Evolutionary conservation across 176 grass and related monocot species (phyloP).

Genomic region (Aegilops umbellulata): DNA sequence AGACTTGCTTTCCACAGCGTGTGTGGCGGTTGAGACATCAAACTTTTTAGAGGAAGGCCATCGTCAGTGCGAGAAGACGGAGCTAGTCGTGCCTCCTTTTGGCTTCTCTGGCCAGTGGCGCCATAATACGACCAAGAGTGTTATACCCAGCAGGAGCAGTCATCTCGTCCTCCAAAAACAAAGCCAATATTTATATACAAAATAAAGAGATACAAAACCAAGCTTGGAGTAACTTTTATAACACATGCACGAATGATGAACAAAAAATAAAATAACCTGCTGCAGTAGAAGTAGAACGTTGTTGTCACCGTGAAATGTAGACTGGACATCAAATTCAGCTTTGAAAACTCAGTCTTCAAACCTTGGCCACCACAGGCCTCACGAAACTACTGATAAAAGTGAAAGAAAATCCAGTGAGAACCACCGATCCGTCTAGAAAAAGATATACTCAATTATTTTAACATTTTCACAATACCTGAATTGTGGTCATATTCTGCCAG

Average conservation of each 20-base stretch:
- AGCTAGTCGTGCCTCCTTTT: no score
- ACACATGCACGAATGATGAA: constrained; percentile 2
- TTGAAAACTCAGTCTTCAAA: constrained; percentile 85
- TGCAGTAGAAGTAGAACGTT: constrained; percentile 50
- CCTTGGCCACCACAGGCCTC: constrained; percentile 88
- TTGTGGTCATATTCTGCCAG: constrained; percentile 87
- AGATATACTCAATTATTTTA: background rate
- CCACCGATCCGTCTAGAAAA: background rate
- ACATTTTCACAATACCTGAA: constrained; percentile 65
- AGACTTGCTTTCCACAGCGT: no score
- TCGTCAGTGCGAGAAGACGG: no score
- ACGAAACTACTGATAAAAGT: constrained; percentile 62
- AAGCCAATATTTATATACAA: no score
- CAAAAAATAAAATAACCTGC: constrained; percentile 53
- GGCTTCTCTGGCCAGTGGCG: no score
- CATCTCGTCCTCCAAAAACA: no score
- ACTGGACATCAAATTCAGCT: constrained; percentile 89
- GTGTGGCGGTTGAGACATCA: no score
- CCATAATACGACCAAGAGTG: no score
- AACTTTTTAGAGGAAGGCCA: no score
- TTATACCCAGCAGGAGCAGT: no score
- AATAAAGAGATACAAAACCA: no score
- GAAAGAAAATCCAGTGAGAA: background rate
- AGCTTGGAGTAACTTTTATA: background rate
- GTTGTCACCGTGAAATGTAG: constrained; percentile 92